A percentile compares a stretch with the other conserved stretches of the same genome.
Evolutionary conservation across 2,329 filamentous ascomycete genomes (phyloP).

Genomic region (Fusarium lateritium): DNA sequence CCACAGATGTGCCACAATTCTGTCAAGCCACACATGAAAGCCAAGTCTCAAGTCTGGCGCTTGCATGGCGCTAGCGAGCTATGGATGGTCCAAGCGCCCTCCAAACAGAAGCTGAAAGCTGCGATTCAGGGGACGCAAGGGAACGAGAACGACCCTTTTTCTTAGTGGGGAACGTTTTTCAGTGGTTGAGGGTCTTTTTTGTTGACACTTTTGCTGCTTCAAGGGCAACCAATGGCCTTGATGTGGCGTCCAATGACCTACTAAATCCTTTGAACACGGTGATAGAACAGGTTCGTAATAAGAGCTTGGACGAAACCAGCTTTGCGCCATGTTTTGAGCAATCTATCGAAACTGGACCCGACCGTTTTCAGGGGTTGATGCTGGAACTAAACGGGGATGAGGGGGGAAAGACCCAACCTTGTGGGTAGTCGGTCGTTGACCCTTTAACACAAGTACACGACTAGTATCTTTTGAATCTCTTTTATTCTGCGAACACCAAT

Average conservation of each 20-base stretch:
- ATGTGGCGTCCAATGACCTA: constrained; percentile 19
- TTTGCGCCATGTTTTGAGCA: not conserved
- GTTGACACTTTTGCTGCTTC: constrained; percentile 20
- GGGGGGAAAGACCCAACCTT: constrained; percentile 22
- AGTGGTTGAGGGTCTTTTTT: constrained; percentile 21
- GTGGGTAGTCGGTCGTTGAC: constrained; percentile 20
- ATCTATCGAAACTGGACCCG: not conserved
- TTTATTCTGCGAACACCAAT: constrained; percentile 1
- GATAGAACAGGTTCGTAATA: constrained; percentile 3
- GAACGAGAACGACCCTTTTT: constrained; percentile 32
- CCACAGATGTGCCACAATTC: constrained; percentile 18
- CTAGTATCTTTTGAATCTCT: constrained; percentile 3
- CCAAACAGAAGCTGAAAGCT: constrained; percentile 28
- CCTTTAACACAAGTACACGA: constrained; percentile 20
- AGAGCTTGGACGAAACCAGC: not conserved
- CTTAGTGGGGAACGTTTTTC: constrained; percentile 22
- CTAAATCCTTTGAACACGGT: constrained; percentile 4
- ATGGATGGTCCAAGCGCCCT: constrained; percentile 28
- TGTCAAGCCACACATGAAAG: constrained; percentile 28
- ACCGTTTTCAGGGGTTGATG: constrained; percentile 25
- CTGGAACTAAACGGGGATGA: constrained; percentile 9
- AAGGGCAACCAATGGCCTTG: constrained; percentile 3
- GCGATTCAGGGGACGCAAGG: constrained; percentile 38
- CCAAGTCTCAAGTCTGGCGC: constrained; percentile 39
- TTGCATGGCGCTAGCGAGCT: constrained; percentile 46